Evolutionary conservation across 805 yeast species (phyloP).

Genomic region (Candida vartiovaarae): DNA sequence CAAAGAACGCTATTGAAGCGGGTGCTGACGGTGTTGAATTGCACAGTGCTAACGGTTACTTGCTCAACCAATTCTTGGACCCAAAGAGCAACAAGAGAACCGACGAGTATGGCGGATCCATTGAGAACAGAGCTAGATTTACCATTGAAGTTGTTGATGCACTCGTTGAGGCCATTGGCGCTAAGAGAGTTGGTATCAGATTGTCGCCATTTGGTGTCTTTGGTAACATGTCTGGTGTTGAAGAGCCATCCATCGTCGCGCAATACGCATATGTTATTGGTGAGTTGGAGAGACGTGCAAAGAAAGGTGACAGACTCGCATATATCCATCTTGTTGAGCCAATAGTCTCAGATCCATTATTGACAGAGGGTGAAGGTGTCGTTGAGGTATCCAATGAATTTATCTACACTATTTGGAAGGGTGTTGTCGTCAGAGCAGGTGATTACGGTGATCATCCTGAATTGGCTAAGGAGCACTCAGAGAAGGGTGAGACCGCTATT

Average conservation of each 20-base stretch:
- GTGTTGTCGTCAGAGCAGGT: conserved; percentile 28
- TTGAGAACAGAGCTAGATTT: conserved; percentile 37
- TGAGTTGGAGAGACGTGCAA: conserved; percentile 33
- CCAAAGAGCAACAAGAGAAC: conserved; percentile 37
- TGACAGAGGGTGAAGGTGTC: conserved; percentile 13
- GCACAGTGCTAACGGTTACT: conserved; percentile 63
- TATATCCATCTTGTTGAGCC: conserved; percentile 34
- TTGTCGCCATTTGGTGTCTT: conserved; percentile 39
- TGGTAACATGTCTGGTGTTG: conserved; percentile 34
- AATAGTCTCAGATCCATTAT: conserved; percentile 17
- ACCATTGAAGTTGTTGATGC: conserved; percentile 44
- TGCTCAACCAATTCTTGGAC: conserved; percentile 50
- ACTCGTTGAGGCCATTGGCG: conserved; percentile 44
- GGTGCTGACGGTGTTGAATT: conserved; percentile 59
- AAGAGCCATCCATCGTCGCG: conserved; percentile 30
- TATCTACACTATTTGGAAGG: conserved; percentile 37
- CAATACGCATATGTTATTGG: conserved; percentile 32
- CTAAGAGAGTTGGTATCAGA: conserved; percentile 40
- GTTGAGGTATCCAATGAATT: conserved; percentile 27
- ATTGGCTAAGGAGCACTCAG: conserved; percentile 5
- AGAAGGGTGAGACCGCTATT: conserved; percentile 17
- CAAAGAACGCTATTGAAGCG: conserved; percentile 32
- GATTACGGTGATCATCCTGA: conserved; percentile 12
- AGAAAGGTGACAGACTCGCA: conserved; percentile 27
- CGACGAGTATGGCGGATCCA: conserved; percentile 50